These are phyloP conservation scores for Globisporangium iwayamae DNA, from an alignment of 352 stramenopile genomes.

Conservation along the genomic window DNA sequence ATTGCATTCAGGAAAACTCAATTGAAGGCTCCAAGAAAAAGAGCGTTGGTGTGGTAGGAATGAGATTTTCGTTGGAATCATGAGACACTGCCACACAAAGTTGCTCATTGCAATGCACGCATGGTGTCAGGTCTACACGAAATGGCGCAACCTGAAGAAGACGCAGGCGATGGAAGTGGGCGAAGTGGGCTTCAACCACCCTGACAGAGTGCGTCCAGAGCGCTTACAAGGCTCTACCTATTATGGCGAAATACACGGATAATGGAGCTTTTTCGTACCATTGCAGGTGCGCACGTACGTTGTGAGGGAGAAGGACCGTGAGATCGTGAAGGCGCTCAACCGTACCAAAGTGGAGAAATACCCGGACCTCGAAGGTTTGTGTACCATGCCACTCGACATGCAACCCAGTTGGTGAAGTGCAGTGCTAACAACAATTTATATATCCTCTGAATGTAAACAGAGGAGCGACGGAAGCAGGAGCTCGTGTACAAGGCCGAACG, in stretches of 20 bases:
- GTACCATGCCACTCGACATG: not conserved
- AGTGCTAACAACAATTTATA: not conserved
- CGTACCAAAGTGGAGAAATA: constrained; percentile 78
- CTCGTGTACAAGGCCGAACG: constrained; percentile 67
- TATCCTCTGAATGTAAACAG: constrained; percentile 21
- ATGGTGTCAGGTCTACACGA: constrained; percentile 84
- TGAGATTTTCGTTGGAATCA: not conserved
- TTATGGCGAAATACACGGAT: not conserved
- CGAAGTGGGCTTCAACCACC: constrained; percentile 83
- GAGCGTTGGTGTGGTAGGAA: constrained; percentile 72
- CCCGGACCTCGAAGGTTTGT: constrained; percentile 74
- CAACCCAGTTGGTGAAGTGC: not conserved
- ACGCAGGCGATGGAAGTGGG: constrained; percentile 88
- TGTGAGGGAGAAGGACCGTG: constrained; percentile 82
- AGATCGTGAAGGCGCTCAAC: constrained; percentile 86
- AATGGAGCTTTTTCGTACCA: constrained; percentile 10
- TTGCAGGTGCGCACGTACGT: constrained; percentile 61
- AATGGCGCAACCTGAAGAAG: constrained; percentile 93
- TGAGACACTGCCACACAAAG: not conserved
- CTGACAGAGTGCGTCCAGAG: constrained; percentile 40
- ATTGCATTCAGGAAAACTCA: constrained; percentile 75
- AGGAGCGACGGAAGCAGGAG: constrained; percentile 61
- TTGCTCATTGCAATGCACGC: not conserved
- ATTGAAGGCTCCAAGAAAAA: constrained; percentile 94
- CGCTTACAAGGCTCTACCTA: not conserved